These are phyloP conservation scores for Besnoitia besnoiti DNA, from an alignment of 169 alveolate genomes.

Conservation along the genomic window DNA sequence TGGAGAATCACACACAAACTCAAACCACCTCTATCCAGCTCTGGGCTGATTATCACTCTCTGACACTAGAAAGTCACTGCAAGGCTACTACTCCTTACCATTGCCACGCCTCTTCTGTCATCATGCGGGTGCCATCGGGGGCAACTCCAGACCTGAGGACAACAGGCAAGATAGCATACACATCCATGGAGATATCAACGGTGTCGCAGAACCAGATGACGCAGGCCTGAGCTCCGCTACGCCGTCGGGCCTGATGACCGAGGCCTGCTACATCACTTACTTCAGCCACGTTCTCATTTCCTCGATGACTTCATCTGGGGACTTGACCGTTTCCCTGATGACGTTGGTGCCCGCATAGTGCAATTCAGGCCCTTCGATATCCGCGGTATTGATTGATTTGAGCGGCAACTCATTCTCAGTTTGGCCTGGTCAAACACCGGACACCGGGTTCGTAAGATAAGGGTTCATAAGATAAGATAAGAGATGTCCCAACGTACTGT, in stretches of 20 bases:
- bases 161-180: background rate
- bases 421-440: slow-evolving; percentile 3
- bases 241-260: no score
- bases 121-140: slow-evolving; percentile 76
- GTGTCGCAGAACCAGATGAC: background rate
- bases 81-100: no score
- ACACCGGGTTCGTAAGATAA: background rate
- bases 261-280: no score
- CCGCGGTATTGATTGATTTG: background rate
- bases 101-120: slow-evolving; percentile 74
- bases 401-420: background rate
- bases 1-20: slow-evolving; percentile 1
- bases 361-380: background rate
- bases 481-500: no score
- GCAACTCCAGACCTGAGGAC: slow-evolving; percentile 74
- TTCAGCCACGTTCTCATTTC: slow-evolving; percentile 64
- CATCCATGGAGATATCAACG: background rate
- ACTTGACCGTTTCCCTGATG: slow-evolving; percentile 35
- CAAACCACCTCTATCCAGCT: no score
- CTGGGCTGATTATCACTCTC: no score
- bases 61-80: no score
- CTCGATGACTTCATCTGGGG: slow-evolving; percentile 61
- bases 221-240: no score
- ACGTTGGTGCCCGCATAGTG: slow-evolving; percentile 47
- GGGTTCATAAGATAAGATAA: no score